A percentile compares a stretch with the other conserved stretches of the same genome.
Evolutionary conservation across 2,329 filamentous ascomycete genomes (phyloP).

Genomic region (Pseudocercospora macadamiae): DNA sequence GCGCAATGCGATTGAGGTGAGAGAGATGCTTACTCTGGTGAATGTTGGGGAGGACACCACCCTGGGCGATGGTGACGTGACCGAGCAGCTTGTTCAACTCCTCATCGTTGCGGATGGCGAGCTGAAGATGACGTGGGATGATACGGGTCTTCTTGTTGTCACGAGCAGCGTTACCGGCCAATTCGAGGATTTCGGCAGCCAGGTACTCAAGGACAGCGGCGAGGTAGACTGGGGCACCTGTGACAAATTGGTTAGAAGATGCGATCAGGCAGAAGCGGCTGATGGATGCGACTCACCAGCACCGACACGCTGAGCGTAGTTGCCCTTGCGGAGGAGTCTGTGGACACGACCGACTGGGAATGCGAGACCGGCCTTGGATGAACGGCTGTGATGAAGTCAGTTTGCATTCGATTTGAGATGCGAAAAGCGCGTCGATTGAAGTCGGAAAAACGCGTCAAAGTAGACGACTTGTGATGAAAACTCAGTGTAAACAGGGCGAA

Average conservation of each 20-base stretch:
- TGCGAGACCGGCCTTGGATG: slow-evolving; percentile 97
- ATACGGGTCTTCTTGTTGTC: slow-evolving; percentile 99
- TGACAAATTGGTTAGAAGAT: slow-evolving; percentile 18
- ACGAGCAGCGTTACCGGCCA: slow-evolving; percentile 98
- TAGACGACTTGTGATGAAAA: slow-evolving; percentile 27
- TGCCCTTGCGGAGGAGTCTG: slow-evolving; percentile 97
- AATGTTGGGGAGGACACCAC: slow-evolving; percentile 95
- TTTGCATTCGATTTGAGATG: slow-evolving; percentile 30
- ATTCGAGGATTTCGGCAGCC: slow-evolving; percentile 96
- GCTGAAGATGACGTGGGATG: slow-evolving; percentile 94
- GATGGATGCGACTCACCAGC: slow-evolving; percentile 63
- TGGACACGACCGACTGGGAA: slow-evolving; percentile 99
- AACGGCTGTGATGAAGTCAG: slow-evolving; percentile 71
- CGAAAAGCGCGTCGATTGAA: slow-evolving; percentile 36
- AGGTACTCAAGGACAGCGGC: slow-evolving; percentile 98
- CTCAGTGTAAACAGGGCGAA: slow-evolving; percentile 38
- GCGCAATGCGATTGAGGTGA: slow-evolving; percentile 1
- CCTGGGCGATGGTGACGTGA: slow-evolving; percentile 95
- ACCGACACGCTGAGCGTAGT: slow-evolving; percentile 99
- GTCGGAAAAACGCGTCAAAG: slow-evolving; percentile 48
- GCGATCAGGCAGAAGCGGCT: slow-evolving; percentile 13
- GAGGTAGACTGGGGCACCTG: slow-evolving; percentile 63
- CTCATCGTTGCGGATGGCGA: slow-evolving; percentile 95
- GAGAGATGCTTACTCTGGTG: slow-evolving; percentile 77
- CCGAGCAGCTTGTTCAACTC: slow-evolving; percentile 98